Conservation (phyloP, 768 basidiomycete species). For the Chalciporus piperatus region DNA sequence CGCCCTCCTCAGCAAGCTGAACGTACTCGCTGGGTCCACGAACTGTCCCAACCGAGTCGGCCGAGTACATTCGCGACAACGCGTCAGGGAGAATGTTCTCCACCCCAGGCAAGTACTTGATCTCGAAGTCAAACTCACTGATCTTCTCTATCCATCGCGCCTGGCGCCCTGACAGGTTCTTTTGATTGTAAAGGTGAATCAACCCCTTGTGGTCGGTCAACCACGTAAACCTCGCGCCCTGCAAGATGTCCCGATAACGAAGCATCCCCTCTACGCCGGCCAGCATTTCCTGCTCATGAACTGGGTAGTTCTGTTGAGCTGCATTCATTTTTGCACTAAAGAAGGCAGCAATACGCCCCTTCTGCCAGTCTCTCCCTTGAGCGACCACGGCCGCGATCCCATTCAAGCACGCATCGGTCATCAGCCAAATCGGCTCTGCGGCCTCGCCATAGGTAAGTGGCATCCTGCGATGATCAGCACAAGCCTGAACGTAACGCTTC, state of each 20-base stretch:
- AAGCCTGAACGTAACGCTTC: neutral
- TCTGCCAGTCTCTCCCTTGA: neutral
- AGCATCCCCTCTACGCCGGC: too few species aligned
- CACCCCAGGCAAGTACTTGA: conserved; percentile 28
- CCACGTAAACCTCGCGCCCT: too few species aligned
- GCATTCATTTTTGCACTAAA: conserved; percentile 34
- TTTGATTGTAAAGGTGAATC: conserved; percentile 27
- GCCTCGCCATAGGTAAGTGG: neutral
- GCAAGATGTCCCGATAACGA: too few species aligned
- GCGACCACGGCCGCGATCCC: neutral
- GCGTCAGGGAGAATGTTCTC: conserved; percentile 27
- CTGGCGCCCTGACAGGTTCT: conserved; percentile 36
- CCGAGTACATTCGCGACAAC: conserved; percentile 18
- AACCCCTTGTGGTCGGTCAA: too few species aligned
- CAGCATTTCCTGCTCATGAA: too few species aligned
- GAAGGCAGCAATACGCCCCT: too few species aligned
- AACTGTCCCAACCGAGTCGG: neutral
- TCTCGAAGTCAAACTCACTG: conserved; percentile 28
- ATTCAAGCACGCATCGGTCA: neutral
- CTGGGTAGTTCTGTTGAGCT: conserved; percentile 40
- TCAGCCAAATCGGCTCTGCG: neutral
- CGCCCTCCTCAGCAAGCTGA: too few species aligned
- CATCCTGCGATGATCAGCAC: neutral
- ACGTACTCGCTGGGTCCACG: neutral
- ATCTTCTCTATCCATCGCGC: conserved; percentile 35